Evolutionary conservation across 2,329 filamentous ascomycete genomes (phyloP), one percentile per base, ranked within the genome.

Genomic region (Cercospora beticola): DNA sequence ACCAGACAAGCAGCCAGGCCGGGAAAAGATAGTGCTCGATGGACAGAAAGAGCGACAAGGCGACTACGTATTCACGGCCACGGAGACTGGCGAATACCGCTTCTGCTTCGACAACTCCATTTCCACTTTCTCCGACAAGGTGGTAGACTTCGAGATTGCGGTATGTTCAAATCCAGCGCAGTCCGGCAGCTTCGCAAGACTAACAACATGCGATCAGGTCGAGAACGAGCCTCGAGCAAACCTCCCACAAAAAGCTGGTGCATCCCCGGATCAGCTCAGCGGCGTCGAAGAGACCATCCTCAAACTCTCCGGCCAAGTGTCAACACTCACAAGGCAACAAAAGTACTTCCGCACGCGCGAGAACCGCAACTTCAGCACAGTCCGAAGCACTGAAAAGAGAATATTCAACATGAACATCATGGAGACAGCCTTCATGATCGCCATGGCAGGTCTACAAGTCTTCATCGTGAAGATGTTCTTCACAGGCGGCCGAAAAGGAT

Each of bases 21-120:
- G 75, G 66, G 89, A 91, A 77, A 94, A 91, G 81, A 81, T 92
- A 70, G 90, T 99, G 70, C 83, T 98, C 76, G 89, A 94, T 69
- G 95, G 94, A 70, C 86, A 90, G 75, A 98, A 97, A 83, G 95
- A 92, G 83, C 89, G 94, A 73, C 94, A 98, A 83, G 95, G 94
- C 64, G 95, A 99, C 82, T 98, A 97, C 78, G 95, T 99, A 71
- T 99, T 99, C 81, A 97, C 94, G 0, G 95, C 94, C 57, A 92
- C 93, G 76, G 88, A 93, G 63, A 78, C 87, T 6, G 95, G 95
- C 73, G 94, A 98, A 78, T 97, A 98, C 83, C 88, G 89, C 64
- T 98, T 99, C 84, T 99, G 95, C 87, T 99, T 99, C 85, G 92
- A 94, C 83, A 99, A 99, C 78, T 91, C 95, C 79, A 97, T 99